Base-by-base conservation (phyloP, 495 filamentous ascomycete genomes). In the Cercophora scortea region DNA sequence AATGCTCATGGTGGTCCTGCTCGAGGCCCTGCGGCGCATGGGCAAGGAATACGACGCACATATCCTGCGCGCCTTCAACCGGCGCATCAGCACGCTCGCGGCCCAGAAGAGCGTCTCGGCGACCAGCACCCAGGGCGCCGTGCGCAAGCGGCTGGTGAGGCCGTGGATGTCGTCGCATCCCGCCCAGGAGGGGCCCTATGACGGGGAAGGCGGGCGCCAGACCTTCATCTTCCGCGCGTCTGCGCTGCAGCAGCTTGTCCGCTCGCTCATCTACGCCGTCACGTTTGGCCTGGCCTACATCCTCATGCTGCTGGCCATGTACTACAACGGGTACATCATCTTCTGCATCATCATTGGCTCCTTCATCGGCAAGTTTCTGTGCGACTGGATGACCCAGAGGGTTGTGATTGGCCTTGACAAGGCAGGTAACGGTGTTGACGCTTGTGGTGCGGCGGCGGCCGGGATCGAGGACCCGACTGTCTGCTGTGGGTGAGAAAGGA, bases 281-380 rank as follows among this genome's bases (percentile, higher is more conserved):
- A 71, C 72, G 38, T 80, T 80, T 51, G 77, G 71, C n/a, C 59
- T 77, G 45, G 80, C 75, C 8, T 81, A 81, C 47, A 71, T 81
- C 42, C 57, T 81, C 51, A 82, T 82, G 80, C 53, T 81, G 51
- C 59, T 81, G 42, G 79, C 73, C 38, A 79, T 78, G 75, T 74
- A 73, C 48, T 78, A 69, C 57, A 78, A 80, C 49, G 77, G 79
- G 13, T 82, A 80, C 47, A 71, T 81, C 58, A 78, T 82, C 56
- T 75, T 81, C 54, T 72, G 68, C 55, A 79, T 82, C 52, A 62
- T 81, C 42, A 71, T 82, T 50, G 78, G 78, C 10, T 73, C 78
- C 4, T 61, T 67, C 17, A 51, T 77, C 36, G 73, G 73, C 19
- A 72, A 72, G 54, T 75, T 74, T 42, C 9, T 75, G 34, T 72